These are phyloP conservation scores for Alternaria alternata DNA, from an alignment of 2,329 filamentous ascomycete species.

Conservation along the genomic window DNA sequence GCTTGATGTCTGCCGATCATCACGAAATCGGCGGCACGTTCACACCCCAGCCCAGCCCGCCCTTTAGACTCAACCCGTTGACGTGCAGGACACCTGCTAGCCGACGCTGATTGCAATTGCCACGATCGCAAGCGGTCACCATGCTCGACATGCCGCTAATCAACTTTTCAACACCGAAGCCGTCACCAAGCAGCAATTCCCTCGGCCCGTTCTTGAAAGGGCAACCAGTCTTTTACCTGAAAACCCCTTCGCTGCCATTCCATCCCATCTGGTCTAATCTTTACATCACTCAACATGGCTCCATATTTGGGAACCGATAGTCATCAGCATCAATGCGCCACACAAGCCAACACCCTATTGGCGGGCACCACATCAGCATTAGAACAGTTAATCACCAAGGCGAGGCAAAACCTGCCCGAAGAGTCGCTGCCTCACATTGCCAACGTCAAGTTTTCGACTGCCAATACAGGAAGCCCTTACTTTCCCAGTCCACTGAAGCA, in stretches of 20 bases:
- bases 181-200: slow-evolving; percentile 14
- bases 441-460: slow-evolving; percentile 44
- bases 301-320: slow-evolving; percentile 37
- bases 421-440: slow-evolving; percentile 44
- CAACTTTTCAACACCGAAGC: slow-evolving; percentile 20
- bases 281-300: slow-evolving; percentile 28
- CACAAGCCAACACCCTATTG: slow-evolving; percentile 39
- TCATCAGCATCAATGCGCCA: slow-evolving; percentile 17
- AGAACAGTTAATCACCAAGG: slow-evolving; percentile 42
- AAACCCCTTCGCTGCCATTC: slow-evolving; percentile 8
- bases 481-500: slow-evolving; percentile 60
- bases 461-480: slow-evolving; percentile 51
- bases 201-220: slow-evolving; percentile 12
- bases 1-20: slow-evolving; percentile 17
- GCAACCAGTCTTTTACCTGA: slow-evolving; percentile 4
- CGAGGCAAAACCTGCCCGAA: slow-evolving; percentile 44
- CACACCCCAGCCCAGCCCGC: slow-evolving; percentile 6
- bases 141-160: slow-evolving; percentile 30
- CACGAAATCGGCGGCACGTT: slow-evolving; percentile 7
- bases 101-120: slow-evolving; percentile 25
- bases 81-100: slow-evolving; percentile 18
- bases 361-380: slow-evolving; percentile 46
- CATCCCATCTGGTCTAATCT: slow-evolving; percentile 1
- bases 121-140: slow-evolving; percentile 15
- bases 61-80: slow-evolving; percentile 16